Evolutionary conservation across 768 basidiomycete species (phyloP), one percentile per base, ranked within the genome.

Genomic region (Neoboletus subvelutipes): DNA sequence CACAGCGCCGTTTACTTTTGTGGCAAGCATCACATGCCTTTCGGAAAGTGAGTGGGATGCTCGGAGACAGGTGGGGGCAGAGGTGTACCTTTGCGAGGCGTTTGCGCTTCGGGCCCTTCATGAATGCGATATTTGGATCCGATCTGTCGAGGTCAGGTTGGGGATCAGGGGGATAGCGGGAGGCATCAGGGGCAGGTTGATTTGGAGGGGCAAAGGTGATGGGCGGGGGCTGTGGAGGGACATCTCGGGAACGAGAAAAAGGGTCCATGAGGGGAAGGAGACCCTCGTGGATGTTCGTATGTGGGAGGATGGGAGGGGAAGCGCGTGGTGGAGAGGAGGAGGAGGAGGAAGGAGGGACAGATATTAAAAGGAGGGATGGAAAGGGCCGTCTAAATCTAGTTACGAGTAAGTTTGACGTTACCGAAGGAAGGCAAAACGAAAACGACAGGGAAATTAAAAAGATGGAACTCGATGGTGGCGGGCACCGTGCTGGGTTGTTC

Each of bases 11-110:
- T 68, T 92, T 92, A 74, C 84, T 86, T 71, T 88, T 90, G 69
- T 92, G 91, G 69, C 90, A 92, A 52, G 87, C 86, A 71, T 90
- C 87, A 72, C 90, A 92, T 48, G 90, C 80, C 80, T 82, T 55
- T 34, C n/a, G 47, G 49, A 47, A 33, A 11, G 54, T 70, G 54
- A 60, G 46, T 17, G 50, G 39, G 40, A 11, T 26, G 52, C 15
- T 31, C 41, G 39, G 53, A 49, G 47, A 43, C 26, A 20, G 41
- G 26, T 50, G 31, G 50, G 33, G 50, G 29, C 47, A 37, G 26
- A 40, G 22, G 60, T 71, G 43, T 46, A 78, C 80, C 77, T 82
- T 82, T 57, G 79, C 78, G 10, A 82, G 74, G 7, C 80, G 79
- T 58, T 82, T 82, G 43, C 80, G 77, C 64, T 83, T 82, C n/a